These are phyloP conservation scores for Nakazawaea wyomingensis DNA, from an alignment of 805 yeast species.

Conservation along the genomic window DNA sequence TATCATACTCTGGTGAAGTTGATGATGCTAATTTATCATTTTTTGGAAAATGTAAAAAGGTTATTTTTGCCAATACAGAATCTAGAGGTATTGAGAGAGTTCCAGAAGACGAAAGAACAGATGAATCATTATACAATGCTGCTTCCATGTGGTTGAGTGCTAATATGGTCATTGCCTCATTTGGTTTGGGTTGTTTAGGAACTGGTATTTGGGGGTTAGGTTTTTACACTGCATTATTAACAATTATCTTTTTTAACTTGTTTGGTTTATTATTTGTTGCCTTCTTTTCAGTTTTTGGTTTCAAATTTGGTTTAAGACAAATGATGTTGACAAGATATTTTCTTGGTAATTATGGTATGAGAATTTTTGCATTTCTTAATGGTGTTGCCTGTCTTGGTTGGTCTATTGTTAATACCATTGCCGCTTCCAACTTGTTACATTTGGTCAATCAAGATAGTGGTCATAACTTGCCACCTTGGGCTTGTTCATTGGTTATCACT, in stretches of 20 bases:
- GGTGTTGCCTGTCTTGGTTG: conserved; percentile 88
- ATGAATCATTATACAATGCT: conserved; percentile 59
- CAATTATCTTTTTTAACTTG: conserved; percentile 66
- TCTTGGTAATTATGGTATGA: conserved; percentile 68
- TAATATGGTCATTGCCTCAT: conserved; percentile 80
- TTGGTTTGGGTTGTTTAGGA: conserved; percentile 71
- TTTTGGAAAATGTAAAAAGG: conserved; percentile 6
- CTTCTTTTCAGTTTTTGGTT: conserved; percentile 77
- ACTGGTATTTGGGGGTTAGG: conserved; percentile 55
- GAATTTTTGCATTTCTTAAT: conserved; percentile 74
- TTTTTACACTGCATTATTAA: conserved; percentile 66
- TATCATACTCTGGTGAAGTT: conserved; percentile 8
- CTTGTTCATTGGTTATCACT: conserved; percentile 74
- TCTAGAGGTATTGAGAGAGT: conserved; percentile 77
- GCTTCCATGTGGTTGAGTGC: conserved; percentile 92
- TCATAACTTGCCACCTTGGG: conserved; percentile 77
- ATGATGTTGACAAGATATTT: conserved; percentile 76
- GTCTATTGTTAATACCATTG: conserved; percentile 91
- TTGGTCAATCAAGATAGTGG: conserved; percentile 57
- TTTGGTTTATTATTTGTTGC: conserved; percentile 81
- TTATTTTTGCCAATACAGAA: conserved; percentile 35
- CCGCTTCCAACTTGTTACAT: conserved; percentile 78
- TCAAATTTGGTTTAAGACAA: conserved; percentile 81
- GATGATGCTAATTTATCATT: not conserved
- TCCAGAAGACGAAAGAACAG: conserved; percentile 72